phyloP scores from a whole-genome alignment of 1,284 basidiomycete species.

The Rhodotorula sp. region DNA sequence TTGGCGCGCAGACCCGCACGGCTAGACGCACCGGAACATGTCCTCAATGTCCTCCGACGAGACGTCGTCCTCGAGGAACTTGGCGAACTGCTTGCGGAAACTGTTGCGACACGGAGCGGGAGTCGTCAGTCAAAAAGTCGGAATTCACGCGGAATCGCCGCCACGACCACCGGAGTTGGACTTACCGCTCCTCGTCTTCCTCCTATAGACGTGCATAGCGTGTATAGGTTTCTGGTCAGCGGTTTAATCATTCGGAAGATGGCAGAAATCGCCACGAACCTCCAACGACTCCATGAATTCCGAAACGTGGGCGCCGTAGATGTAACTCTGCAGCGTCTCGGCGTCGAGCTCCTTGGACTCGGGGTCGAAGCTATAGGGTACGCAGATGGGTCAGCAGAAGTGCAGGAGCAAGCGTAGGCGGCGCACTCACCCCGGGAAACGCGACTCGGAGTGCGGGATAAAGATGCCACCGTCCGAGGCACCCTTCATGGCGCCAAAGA shows the following conservation, averaged over 20 bases:
- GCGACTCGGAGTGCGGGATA: slow-evolving; percentile 96
- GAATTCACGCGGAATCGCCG: no score
- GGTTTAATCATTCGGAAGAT: no score
- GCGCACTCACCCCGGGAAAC: slow-evolving; percentile 72
- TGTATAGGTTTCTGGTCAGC: no score
- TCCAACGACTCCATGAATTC: slow-evolving; percentile 85
- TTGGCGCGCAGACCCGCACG: no score
- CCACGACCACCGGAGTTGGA: background rate
- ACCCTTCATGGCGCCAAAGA: slow-evolving; percentile 99
- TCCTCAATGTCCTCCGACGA: slow-evolving; percentile 98
- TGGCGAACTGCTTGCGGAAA: slow-evolving; percentile 96
- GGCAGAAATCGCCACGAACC: no score
- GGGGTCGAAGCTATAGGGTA: slow-evolving; percentile 69
- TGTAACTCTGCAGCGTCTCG: slow-evolving; percentile 89
- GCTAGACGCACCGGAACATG: slow-evolving; percentile 69
- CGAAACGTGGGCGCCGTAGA: slow-evolving; percentile 91
- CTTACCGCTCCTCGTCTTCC: slow-evolving; percentile 59
- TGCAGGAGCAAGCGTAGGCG: background rate
- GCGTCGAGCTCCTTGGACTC: slow-evolving; percentile 92
- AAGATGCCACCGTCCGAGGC: slow-evolving; percentile 97
- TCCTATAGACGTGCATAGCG: slow-evolving; percentile 65
- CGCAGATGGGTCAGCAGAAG: background rate
- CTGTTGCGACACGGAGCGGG: slow-evolving; percentile 55
- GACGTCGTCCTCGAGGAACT: slow-evolving; percentile 91
- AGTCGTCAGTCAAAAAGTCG: background rate